Base-by-base conservation (phyloP, 2,329 filamentous ascomycete genomes). In the Arthrobotrys entomopaga region DNA sequence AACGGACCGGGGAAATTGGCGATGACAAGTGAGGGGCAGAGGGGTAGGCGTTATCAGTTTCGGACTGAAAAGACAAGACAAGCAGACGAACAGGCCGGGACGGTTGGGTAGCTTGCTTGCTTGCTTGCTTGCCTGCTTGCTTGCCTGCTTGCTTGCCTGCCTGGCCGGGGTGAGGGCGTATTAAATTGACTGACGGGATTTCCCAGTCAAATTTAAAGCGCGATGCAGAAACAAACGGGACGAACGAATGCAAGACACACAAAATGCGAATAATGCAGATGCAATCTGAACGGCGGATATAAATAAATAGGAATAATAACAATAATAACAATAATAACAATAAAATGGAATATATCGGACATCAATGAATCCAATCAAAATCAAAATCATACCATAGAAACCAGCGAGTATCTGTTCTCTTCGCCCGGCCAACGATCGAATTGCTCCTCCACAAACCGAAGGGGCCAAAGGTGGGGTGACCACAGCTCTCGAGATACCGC, bases 381-480 rank as follows among this genome's bases (percentile, higher is more conserved):
- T 34, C 29, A 34, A 34, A 34, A 34, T 34, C 29, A 34, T 7
- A 34, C 10, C 29, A 2, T 34, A 34, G 29, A 34, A 34, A 34
- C 5, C 6, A 10, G 29, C 29, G 2, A 3, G 29, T 7, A 34
- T 34, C 29, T 34, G 29, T 34, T 34, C 29, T 34, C 6, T 34
- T 34, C 10, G 29, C 29, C 29, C 7, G 29, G 29, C 29, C 29
- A 34, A 34, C 29, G 29, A 34, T n/a, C n/a, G n/a, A n/a, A n/a
- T 34, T 34, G 46, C 63, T 66, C 63, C 58, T 66, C 42, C 16
- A 15, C 15, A 13, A n/a, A 19, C 13, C 38, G 34, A 48, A 48
- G 54, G 49, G 46, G 20, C 34, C 11, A 46, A 34, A 67, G 56
- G 64, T 67, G 64, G 64, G 64, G 54, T 56, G 24, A 24, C n/a